These are phyloP conservation scores for Fraxinus angustifolia DNA, from an alignment of 305 asterid species.

Conservation along the genomic window DNA sequence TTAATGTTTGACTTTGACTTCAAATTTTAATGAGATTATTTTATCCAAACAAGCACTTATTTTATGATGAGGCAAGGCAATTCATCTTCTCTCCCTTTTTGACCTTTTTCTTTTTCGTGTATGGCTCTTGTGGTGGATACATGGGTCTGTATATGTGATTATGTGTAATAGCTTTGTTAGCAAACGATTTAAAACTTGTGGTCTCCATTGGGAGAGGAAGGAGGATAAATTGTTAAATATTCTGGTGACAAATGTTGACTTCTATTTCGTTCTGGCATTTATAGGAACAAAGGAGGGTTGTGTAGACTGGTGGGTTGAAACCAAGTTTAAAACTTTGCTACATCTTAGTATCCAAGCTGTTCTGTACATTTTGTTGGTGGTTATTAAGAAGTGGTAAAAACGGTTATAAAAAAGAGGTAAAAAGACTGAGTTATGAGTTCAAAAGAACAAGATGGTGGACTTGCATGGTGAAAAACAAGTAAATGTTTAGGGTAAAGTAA, in stretches of 20 bases:
- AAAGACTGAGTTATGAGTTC: background rate
- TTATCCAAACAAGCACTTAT: background rate
- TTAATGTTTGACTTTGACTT: slow-evolving; percentile 71
- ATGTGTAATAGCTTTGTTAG: background rate
- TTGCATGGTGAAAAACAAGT: background rate
- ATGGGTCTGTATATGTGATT: background rate
- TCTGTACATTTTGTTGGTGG: background rate
- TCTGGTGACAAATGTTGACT: background rate
- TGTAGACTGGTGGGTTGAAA: background rate
- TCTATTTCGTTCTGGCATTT: background rate
- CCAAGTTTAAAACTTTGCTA: background rate
- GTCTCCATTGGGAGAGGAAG: background rate
- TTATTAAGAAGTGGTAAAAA: background rate
- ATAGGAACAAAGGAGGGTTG: background rate
- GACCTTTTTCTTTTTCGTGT: background rate
- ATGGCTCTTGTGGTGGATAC: background rate
- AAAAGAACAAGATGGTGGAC: background rate
- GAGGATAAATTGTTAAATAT: background rate
- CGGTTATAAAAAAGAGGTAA: background rate
- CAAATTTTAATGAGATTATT: background rate
- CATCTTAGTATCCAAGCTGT: background rate
- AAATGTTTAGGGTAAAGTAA: background rate
- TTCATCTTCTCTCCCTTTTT: background rate
- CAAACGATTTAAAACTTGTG: background rate
- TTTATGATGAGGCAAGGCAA: background rate